Evolutionary conservation across 2,329 filamentous ascomycete genomes (phyloP).

Genomic region (Myriosclerotinia curreyana): DNA sequence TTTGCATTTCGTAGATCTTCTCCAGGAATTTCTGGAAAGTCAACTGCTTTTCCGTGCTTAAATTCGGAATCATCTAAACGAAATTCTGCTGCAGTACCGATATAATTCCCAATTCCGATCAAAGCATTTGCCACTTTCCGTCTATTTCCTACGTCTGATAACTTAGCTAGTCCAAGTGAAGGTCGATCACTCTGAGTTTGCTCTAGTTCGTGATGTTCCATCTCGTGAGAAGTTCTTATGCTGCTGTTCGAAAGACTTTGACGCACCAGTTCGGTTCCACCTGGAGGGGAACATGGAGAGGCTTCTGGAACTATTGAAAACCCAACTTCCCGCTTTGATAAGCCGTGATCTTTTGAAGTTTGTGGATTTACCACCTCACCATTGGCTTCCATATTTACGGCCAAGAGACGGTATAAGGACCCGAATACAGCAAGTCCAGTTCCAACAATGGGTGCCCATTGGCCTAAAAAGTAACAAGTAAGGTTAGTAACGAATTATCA

Average conservation of each 20-base stretch:
- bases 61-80: slow-evolving; percentile 51
- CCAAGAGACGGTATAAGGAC: slow-evolving; percentile 54
- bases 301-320: slow-evolving; percentile 12
- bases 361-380: slow-evolving; percentile 16
- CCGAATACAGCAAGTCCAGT: slow-evolving; percentile 56
- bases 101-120: slow-evolving; percentile 44
- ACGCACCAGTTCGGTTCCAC: slow-evolving; percentile 7
- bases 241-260: slow-evolving; percentile 23
- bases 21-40: slow-evolving; percentile 56
- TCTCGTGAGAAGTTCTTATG: slow-evolving; percentile 18
- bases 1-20: slow-evolving; percentile 47
- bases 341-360: slow-evolving; percentile 17
- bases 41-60: slow-evolving; percentile 45
- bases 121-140: slow-evolving; percentile 46
- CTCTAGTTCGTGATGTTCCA: slow-evolving; percentile 12
- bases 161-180: neutral
- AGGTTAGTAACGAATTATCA: slow-evolving; percentile 27
- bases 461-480: slow-evolving; percentile 43
- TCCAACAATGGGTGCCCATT: slow-evolving; percentile 60
- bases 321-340: slow-evolving; percentile 8
- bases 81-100: slow-evolving; percentile 49
- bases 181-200: neutral
- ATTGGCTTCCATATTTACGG: slow-evolving; percentile 23
- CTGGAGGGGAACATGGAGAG: slow-evolving; percentile 11
- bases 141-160: slow-evolving; percentile 38